phyloP scores from a whole-genome alignment of 805 yeast species.

The Barnettozyma vustinii region DNA sequence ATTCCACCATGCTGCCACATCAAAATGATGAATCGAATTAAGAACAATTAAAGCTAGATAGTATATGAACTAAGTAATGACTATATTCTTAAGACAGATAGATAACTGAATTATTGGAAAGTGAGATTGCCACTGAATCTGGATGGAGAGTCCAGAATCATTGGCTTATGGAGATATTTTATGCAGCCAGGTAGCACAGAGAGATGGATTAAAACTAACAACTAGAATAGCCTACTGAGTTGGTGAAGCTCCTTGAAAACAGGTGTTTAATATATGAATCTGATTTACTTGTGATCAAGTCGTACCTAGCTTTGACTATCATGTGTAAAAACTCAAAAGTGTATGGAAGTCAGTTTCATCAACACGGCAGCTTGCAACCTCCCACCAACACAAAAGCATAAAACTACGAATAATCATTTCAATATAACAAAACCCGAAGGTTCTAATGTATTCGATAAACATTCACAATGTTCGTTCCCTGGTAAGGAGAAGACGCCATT shows the following conservation, averaged over 20 bases:
- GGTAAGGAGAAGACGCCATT: conserved; percentile 33
- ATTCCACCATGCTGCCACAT: too few relatives aligned
- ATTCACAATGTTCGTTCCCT: conserved; percentile 26
- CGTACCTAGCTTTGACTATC: too few relatives aligned
- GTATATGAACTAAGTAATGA: conserved; percentile 26
- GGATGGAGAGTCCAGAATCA: too few relatives aligned
- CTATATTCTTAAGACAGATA: conserved; percentile 19
- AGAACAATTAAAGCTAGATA: conserved; percentile 27
- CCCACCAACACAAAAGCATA: too few relatives aligned
- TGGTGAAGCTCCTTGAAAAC: too few relatives aligned
- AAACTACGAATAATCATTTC: too few relatives aligned
- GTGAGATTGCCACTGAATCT: not conserved
- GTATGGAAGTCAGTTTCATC: too few relatives aligned
- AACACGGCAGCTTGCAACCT: too few relatives aligned
- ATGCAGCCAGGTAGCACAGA: not conserved
- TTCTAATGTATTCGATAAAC: not conserved
- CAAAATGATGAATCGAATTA: conserved; percentile 23
- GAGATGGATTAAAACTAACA: not conserved
- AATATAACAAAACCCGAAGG: not conserved
- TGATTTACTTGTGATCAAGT: too few relatives aligned
- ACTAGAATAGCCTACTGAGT: not conserved
- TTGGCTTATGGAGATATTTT: too few relatives aligned
- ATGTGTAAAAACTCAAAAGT: too few relatives aligned
- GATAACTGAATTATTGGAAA: not conserved
- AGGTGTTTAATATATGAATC: too few relatives aligned